Percentiles rank a stretch among this genome's conserved stretches.
Conservation (phyloP, 352 stramenopile species). For the Phytophthora chlamydospora region DNA sequence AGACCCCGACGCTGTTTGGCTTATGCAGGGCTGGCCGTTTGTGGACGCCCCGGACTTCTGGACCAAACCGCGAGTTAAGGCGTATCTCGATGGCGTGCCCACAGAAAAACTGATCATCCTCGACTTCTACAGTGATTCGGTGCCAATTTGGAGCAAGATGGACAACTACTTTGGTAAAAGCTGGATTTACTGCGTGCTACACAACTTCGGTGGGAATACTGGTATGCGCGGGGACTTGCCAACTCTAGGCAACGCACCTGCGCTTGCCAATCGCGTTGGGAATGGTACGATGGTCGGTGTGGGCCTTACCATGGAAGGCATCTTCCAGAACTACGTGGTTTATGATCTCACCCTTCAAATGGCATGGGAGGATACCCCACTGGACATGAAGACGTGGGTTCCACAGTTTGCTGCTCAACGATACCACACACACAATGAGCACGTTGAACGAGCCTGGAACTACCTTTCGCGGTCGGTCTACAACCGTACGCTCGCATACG, state of each 20-base stretch:
- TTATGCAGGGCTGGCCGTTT: conserved; percentile 88
- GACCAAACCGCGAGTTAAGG: conserved; percentile 60
- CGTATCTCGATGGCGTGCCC: conserved; percentile 61
- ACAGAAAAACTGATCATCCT: conserved; percentile 76
- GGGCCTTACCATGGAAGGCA: conserved; percentile 83
- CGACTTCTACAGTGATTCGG: conserved; percentile 78
- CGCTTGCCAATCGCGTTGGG: conserved; percentile 42
- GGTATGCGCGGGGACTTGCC: conserved; percentile 77
- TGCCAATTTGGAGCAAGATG: conserved; percentile 73
- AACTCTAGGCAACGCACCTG: conserved; percentile 55
- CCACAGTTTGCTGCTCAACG: conserved; percentile 52
- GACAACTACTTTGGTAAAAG: conserved; percentile 83
- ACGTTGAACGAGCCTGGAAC: conserved; percentile 57
- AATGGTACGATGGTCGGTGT: conserved; percentile 77
- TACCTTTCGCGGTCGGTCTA: conserved; percentile 66
- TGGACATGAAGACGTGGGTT: conserved; percentile 54
- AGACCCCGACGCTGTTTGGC: conserved; percentile 78
- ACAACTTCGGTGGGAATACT: conserved; percentile 83
- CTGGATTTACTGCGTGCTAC: conserved; percentile 86
- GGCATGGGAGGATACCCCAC: conserved; percentile 55
- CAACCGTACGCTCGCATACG: conserved; percentile 68
- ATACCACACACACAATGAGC: conserved; percentile 58
- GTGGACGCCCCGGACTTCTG: conserved; percentile 60
- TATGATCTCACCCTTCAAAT: conserved; percentile 82
- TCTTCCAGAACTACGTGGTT: conserved; percentile 88